Base-by-base conservation (phyloP, 192 early-diverging fungal genomes). In the Chytriomyces sp. region DNA sequence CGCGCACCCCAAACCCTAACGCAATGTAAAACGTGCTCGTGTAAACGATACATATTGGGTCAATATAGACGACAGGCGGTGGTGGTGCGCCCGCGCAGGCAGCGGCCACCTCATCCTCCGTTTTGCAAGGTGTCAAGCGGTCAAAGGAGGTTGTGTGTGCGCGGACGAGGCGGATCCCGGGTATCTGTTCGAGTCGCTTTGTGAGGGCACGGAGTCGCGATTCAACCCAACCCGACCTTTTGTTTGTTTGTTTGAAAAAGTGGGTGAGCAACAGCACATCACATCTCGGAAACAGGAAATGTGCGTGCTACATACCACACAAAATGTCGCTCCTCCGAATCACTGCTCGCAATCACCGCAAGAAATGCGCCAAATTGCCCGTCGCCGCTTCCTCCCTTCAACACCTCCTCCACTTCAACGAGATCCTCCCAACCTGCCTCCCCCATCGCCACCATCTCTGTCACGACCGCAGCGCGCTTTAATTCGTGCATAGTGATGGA, bases 21-120 rank as follows among this genome's bases (percentile, higher is more conserved):
- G 94, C 96, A 75, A 99, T 86, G 73, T 98, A 97, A 72, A 96
- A 98, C 14, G 87, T 86, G 4, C 94, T 91, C 3, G 91, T 91
- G 64, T 88, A 89, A 19, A 93, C 77, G 60, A 25, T 39, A n/a
- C 17, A 28, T 69, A 69, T 67, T 26, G 54, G 34, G 38, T 80
- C 54, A 32, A 74, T 60, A 59, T 86, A 79, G 17, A 77, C 81
- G 19, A 93, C 94, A 53, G 90, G 85, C 5, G 87, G 82, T 14
- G 88, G 83, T 22, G 0, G 22, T 19, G 0, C 30, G 22, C 54
- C 54, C 8, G 22, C 8, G 22, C 54, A 56, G 30, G 54, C 54
- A 57, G 88, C 83, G 31, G 82, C 67, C n/a, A 76, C 78, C 74
- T 96, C 94, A 55, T 89, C 81, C 8, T 90, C 90, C 38, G 84